phyloP scores from a whole-genome alignment of 1,139 yeast genomes.

The Magnusiomyces suaveolens region DNA sequence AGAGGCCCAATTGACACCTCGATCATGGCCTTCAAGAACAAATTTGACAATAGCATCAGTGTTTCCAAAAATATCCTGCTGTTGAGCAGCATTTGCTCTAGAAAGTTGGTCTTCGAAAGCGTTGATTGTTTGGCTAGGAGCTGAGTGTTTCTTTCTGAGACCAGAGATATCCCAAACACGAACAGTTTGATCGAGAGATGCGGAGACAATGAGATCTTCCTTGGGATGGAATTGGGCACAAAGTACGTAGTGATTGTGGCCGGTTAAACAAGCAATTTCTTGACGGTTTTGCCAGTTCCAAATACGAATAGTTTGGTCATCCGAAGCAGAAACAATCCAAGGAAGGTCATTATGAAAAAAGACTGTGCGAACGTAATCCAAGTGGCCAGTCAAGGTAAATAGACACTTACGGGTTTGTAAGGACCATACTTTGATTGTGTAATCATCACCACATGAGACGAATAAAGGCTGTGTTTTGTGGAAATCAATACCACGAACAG shows the following conservation, averaged over 20 bases:
- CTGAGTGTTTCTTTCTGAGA: conserved; percentile 89
- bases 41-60: conserved; percentile 92
- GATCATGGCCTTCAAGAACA: conserved; percentile 94
- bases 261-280: conserved; percentile 93
- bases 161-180: conserved; percentile 98
- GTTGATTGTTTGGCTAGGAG: conserved; percentile 41
- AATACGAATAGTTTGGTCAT: conserved; percentile 95
- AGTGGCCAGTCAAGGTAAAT: conserved; percentile 80
- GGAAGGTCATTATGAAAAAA: conserved; percentile 94
- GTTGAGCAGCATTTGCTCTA: conserved; percentile 36
- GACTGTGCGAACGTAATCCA: conserved; percentile 91
- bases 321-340: conserved; percentile 93
- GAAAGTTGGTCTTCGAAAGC: conserved; percentile 73
- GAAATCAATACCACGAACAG: conserved; percentile 89
- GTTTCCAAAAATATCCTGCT: conserved; percentile 89
- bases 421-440: conserved; percentile 93
- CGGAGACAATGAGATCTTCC: conserved; percentile 89
- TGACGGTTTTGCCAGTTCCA: conserved; percentile 99
- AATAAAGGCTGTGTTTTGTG: conserved; percentile 97
- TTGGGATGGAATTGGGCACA: conserved; percentile 96
- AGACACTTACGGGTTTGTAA: conserved; percentile 82
- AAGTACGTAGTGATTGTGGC: conserved; percentile 97
- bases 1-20: conserved; percentile 97
- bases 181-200: conserved; percentile 96
- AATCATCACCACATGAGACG: conserved; percentile 96